Evolutionary conservation across 2,329 filamentous ascomycete species (phyloP).

Genomic region (Amylocarpus encephaloides): DNA sequence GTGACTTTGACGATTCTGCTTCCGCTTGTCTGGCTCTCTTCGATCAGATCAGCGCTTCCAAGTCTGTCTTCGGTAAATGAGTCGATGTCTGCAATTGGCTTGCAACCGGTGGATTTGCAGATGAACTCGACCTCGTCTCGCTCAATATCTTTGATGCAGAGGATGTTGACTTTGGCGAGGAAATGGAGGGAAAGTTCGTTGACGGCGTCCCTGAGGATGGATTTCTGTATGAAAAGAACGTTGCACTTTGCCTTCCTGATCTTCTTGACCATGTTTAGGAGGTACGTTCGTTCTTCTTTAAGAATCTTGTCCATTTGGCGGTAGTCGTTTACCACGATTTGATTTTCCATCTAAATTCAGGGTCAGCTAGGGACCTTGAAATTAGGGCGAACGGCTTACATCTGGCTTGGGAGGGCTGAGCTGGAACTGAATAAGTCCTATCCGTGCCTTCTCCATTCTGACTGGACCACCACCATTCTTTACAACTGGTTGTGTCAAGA

Average conservation of each 20-base stretch:
- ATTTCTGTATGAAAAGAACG: conserved; percentile 96
- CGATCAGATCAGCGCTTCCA: conserved; percentile 84
- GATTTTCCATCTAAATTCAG: conserved; percentile 91
- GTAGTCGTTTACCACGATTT: conserved; percentile 98
- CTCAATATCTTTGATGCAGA: conserved; percentile 96
- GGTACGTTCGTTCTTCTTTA: conserved; percentile 96
- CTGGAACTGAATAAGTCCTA: conserved; percentile 97
- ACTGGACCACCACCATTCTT: conserved; percentile 89
- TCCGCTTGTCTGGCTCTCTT: conserved; percentile 82
- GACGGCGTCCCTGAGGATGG: conserved; percentile 92
- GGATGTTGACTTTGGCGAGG: conserved; percentile 91
- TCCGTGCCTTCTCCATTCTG: conserved; percentile 94
- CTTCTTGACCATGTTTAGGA: conserved; percentile 99
- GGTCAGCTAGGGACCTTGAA: conserved; percentile 13
- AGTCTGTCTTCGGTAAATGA: conserved; percentile 99
- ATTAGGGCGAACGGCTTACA: conserved; percentile 42
- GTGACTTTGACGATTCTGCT: conserved; percentile 93
- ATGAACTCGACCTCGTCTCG: conserved; percentile 98
- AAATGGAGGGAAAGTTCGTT: conserved; percentile 98
- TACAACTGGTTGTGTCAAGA: conserved; percentile 85
- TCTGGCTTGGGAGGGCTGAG: conserved; percentile 97
- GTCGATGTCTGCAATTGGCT: conserved; percentile 96
- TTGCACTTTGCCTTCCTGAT: conserved; percentile 99
- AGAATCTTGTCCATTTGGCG: conserved; percentile 99
- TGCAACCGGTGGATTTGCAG: conserved; percentile 98